phyloP scores from a whole-genome alignment of 2,329 filamentous ascomycete species.

The Pestalotiopsis sp. region DNA sequence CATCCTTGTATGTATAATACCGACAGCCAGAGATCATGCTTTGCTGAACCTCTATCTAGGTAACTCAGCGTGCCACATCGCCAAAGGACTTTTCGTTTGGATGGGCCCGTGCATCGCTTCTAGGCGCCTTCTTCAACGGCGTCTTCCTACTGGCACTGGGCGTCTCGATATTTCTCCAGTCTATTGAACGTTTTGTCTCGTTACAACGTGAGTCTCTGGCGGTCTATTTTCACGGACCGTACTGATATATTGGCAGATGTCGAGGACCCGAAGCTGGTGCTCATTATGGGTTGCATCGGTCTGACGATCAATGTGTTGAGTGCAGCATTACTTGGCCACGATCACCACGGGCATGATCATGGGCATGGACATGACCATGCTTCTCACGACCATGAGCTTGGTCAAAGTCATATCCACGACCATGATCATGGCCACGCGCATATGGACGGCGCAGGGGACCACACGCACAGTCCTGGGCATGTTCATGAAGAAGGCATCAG shows the following conservation, averaged over 20 bases:
- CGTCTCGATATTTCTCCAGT: slow-evolving; percentile 71
- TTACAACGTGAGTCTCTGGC: slow-evolving; percentile 46
- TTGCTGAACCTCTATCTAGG: slow-evolving; percentile 35
- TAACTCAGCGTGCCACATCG: slow-evolving; percentile 55
- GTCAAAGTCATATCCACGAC: slow-evolving; percentile 15
- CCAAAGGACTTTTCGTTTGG: slow-evolving; percentile 67
- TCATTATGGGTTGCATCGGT: slow-evolving; percentile 70
- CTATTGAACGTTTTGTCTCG: slow-evolving; percentile 68
- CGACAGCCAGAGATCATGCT: neutral
- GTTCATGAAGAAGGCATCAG: slow-evolving; percentile 20
- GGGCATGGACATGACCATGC: slow-evolving; percentile 18
- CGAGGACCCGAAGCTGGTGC: slow-evolving; percentile 63
- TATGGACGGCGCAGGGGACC: slow-evolving; percentile 8
- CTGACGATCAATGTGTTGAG: slow-evolving; percentile 68
- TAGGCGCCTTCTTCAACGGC: slow-evolving; percentile 81
- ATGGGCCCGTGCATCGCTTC: slow-evolving; percentile 72
- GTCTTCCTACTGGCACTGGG: slow-evolving; percentile 72
- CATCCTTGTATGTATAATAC: slow-evolving; percentile 49
- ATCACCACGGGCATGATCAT: slow-evolving; percentile 39
- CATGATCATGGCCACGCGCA: slow-evolving; percentile 43
- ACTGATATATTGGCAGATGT: slow-evolving; percentile 46
- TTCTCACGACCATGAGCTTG: slow-evolving; percentile 9
- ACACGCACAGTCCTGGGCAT: slow-evolving; percentile 7
- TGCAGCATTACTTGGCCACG: slow-evolving; percentile 62
- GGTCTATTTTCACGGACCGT: too few species aligned